Evolutionary conservation across 1,284 basidiomycete genomes (phyloP).

Genomic region (Blastosporella zonata): DNA sequence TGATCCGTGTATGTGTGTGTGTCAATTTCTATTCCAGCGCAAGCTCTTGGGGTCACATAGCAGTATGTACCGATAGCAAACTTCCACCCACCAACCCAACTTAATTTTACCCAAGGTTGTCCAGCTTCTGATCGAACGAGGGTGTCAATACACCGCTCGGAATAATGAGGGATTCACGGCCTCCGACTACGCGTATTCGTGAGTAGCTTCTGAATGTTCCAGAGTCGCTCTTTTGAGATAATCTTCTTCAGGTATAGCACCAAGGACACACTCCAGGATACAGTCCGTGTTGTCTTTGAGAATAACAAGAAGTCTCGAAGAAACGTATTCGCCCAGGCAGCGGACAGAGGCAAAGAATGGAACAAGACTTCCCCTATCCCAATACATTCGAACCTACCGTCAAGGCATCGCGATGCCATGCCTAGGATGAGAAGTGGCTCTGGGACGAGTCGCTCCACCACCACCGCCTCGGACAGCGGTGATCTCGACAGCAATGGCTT

Average conservation of each 20-base stretch:
- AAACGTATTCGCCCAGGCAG: constrained; percentile 65
- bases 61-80: constrained; percentile 40
- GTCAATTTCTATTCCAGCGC: constrained; percentile 47
- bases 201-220: constrained; percentile 30
- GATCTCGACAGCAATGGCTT: constrained; percentile 49
- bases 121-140: constrained; percentile 84
- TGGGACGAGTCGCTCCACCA: constrained; percentile 68
- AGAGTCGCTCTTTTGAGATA: constrained; percentile 8
- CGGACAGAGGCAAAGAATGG: constrained; percentile 61
- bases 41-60: constrained; percentile 80
- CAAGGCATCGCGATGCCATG: constrained; percentile 36
- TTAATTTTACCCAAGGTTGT: constrained; percentile 53
- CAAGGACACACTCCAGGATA: constrained; percentile 71
- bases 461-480: constrained; percentile 69
- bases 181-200: constrained; percentile 91
- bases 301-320: constrained; percentile 72
- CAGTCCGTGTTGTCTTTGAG: constrained; percentile 72
- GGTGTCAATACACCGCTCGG: constrained; percentile 75
- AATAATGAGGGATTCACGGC: constrained; percentile 92
- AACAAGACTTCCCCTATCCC: constrained; percentile 36
- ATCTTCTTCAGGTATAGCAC: constrained; percentile 51
- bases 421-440: constrained; percentile 75
- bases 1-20: constrained; percentile 4
- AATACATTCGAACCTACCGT: constrained; percentile 35
- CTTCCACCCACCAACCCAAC: not conserved